Evolutionary conservation across 2,329 filamentous ascomycete species (phyloP).

Genomic region (Ceratocystis albifundus): DNA sequence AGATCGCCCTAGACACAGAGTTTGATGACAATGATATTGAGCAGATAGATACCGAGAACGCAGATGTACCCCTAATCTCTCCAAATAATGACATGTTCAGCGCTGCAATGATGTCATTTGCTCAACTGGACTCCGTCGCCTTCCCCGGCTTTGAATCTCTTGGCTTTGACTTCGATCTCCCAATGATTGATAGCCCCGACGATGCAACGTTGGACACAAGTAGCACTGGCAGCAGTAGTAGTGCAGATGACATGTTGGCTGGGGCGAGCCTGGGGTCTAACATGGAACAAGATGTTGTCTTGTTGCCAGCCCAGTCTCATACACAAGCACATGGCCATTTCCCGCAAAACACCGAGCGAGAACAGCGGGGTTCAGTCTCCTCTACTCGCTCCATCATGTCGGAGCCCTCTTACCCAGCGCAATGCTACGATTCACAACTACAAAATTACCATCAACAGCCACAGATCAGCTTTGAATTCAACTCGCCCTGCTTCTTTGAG

Average conservation of each 20-base stretch:
- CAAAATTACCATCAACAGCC: constrained; percentile 28
- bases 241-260: constrained; percentile 9
- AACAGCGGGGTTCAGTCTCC: background rate
- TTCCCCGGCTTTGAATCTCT: constrained; percentile 12
- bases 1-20: constrained; percentile 1
- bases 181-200: constrained; percentile 13
- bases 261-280: background rate
- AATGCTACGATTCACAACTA: constrained; percentile 25
- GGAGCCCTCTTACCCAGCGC: constrained; percentile 18
- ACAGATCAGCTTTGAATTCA: constrained; percentile 42
- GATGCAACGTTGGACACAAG: constrained; percentile 18
- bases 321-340: background rate
- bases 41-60: background rate
- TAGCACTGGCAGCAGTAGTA: constrained; percentile 17
- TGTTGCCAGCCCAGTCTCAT: background rate
- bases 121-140: background rate
- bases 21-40: background rate
- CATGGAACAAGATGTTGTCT: background rate
- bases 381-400: constrained; percentile 2
- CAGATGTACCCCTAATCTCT: constrained; percentile 27
- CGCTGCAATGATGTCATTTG: constrained; percentile 6
- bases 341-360: background rate
- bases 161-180: constrained; percentile 17
- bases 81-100: constrained; percentile 30
- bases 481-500: constrained; percentile 43